These are phyloP conservation scores for Piper betle DNA, from an alignment of 164 flowering plant species.

Conservation along the genomic window DNA sequence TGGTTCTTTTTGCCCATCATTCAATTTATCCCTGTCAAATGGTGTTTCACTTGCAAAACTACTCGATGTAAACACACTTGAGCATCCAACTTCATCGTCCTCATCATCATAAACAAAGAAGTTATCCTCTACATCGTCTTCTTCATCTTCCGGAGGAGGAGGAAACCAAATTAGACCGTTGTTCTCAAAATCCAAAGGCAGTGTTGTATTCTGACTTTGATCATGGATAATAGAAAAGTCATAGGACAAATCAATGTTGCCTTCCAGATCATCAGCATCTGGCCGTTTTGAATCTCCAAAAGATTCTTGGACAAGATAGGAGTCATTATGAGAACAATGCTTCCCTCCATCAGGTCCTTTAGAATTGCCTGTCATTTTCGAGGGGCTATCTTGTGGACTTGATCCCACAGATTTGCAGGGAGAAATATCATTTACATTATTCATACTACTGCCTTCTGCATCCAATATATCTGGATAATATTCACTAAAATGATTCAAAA, in stretches of 20 bases:
- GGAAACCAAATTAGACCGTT: slow-evolving; percentile 81
- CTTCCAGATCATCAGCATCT: slow-evolving; percentile 28
- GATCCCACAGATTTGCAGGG: slow-evolving; percentile 47
- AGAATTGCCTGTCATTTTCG: slow-evolving; percentile 44
- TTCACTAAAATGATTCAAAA: slow-evolving; percentile 52
- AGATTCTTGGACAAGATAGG: slow-evolving; percentile 31
- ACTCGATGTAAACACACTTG: slow-evolving; percentile 32
- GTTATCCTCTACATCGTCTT: slow-evolving; percentile 47
- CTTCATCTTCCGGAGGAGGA: slow-evolving; percentile 69
- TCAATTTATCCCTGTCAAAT: slow-evolving; percentile 38
- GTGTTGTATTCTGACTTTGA: slow-evolving; percentile 21
- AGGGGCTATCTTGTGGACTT: slow-evolving; percentile 74
- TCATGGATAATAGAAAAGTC: slow-evolving; percentile 20
- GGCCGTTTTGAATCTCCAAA: slow-evolving; percentile 34
- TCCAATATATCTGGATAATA: slow-evolving; percentile 48
- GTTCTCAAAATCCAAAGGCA: slow-evolving; percentile 68
- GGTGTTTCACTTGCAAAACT: slow-evolving; percentile 27
- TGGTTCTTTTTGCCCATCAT: slow-evolving; percentile 46
- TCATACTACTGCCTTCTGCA: slow-evolving; percentile 59
- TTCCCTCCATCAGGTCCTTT: slow-evolving; percentile 34
- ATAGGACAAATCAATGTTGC: slow-evolving; percentile 30
- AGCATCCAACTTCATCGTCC: slow-evolving; percentile 67
- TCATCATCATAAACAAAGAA: slow-evolving; percentile 74
- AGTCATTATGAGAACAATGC: slow-evolving; percentile 22
- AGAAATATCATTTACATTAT: slow-evolving; percentile 44